These are phyloP conservation scores for Earliella scabrosa DNA, from an alignment of 1,284 basidiomycete species.

Conservation along the genomic window DNA sequence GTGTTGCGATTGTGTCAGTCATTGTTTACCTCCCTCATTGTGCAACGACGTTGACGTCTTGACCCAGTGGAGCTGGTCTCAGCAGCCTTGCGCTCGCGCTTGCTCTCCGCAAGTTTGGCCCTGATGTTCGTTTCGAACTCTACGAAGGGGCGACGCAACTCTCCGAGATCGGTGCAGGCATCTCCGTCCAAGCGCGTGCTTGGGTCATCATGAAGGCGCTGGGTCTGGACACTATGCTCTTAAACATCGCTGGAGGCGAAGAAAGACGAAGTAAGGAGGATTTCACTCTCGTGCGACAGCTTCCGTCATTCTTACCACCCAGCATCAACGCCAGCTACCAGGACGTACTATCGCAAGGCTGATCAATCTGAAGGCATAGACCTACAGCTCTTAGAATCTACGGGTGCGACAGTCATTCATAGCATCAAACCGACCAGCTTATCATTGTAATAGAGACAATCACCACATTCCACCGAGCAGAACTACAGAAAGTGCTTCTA, in stretches of 20 bases:
- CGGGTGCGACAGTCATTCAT: slow-evolving; percentile 37
- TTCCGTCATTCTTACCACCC: not conserved
- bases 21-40: too few relatives aligned
- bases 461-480: slow-evolving; percentile 52
- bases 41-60: too few relatives aligned
- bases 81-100: slow-evolving; percentile 40
- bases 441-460: slow-evolving; percentile 47
- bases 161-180: slow-evolving; percentile 57
- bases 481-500: slow-evolving; percentile 53
- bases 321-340: not conserved
- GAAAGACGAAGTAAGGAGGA: not conserved
- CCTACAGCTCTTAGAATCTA: slow-evolving; percentile 49
- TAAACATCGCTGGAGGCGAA: slow-evolving; percentile 45
- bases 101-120: slow-evolving; percentile 37
- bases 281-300: slow-evolving; percentile 12
- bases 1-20: too few relatives aligned
- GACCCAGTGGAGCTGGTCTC: slow-evolving; percentile 45
- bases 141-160: slow-evolving; percentile 54
- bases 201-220: slow-evolving; percentile 53
- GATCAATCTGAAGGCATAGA: slow-evolving; percentile 42
- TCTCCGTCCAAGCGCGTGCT: slow-evolving; percentile 53
- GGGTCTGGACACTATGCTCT: slow-evolving; percentile 50
- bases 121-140: slow-evolving; percentile 43
- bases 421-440: slow-evolving; percentile 40
- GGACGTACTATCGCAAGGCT: slow-evolving; percentile 1